Evolutionary conservation across 225 moss, liverwort and hornwort genomes (phyloP), one percentile per base, ranked within the genome.

Genomic region (Takakia lepidozioides): DNA sequence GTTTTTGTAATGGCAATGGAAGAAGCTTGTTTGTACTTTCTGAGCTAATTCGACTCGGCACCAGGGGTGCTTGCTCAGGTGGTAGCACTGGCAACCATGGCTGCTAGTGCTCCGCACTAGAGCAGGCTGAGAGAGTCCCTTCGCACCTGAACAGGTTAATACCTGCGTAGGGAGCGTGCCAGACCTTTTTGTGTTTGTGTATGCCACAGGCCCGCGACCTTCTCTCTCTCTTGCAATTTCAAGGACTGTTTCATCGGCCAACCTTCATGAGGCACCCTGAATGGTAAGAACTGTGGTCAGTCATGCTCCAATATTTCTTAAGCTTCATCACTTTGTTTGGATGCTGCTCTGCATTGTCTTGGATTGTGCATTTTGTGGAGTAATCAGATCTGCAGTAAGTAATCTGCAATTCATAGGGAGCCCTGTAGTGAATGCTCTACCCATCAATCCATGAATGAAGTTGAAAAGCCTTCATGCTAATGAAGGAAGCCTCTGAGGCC

Each of bases 151-250:
- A 82, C 88, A 88, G 92, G 92, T 64, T 93, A 93, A 93, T 93
- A 77, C 88, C 92, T 93, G 92, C 92, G 92, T 92, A 88, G 87
- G 92, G 83, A 93, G 92, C 85, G 92, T 93, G 92, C 87, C 92
- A 82, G 73, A 56, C 78, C 71, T 43, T 54, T 52, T 17, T 48
- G 88, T 80, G 67, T 54, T 73, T 88, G 81, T 87, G 71, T 62
- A 66, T 87, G 81, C 68, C 75, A 78, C 86, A 81, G 86, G 86
- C 83, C 65, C 59, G 62, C 63, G 73, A 54, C 49, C 32, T 32
- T 7, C 56, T 54, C 50, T 52, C 51, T 43, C 66, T 59, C 57
- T 46, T 44, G 67, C n/a, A n/a, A n/a, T n/a, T n/a, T n/a, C n/a
- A n/a, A 68, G 45, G 64, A 57, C 57, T 57, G 46, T 69, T 32